Evolutionary conservation across 768 basidiomycete species (phyloP), one percentile per base, ranked within the genome.

Genomic region (Russula earlei): DNA sequence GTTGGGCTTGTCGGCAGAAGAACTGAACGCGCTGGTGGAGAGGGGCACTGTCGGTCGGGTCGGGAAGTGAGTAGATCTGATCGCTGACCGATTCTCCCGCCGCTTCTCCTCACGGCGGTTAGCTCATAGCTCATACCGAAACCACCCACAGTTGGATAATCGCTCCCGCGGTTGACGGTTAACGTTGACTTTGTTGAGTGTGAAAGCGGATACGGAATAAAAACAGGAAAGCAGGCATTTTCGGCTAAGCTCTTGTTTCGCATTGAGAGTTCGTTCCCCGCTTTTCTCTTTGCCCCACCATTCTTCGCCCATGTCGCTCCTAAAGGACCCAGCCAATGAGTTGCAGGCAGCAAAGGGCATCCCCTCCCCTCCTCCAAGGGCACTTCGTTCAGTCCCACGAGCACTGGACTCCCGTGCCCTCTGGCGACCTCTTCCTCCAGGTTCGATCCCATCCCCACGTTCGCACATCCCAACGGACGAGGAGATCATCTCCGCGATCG

Each of bases 1-100:
- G 49, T 58, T 71, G 22, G 69, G 67, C 2, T 47, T 71, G 3
- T 52, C 63, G 0, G 61, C 58, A 10, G 65, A 63, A 3, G 68
- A 70, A 49, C 55, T 70, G 20, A 45, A 31, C 5, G 31, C 37
- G 29, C 60, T 70, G 9, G 61, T 65, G 47, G 54, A 52, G 15
- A 47, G 24, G 1, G 45, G 29, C 19, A 47, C 29, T 0, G 45
- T 47, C 7, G 45, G 31, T 2, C 25, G 31, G 45, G 31, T 2
- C 34, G 34, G 45, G 29, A 29, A 46, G 27, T 46, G 19, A 20
- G 17, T 31, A 14, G 19, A 11, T 31, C 10, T 36, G 14, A 36
- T 12, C 14, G 15, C 15, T 36, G 34, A 36, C 31, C 31, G 11
- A 33, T n/a, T n/a, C n/a, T n/a, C n/a, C n/a, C n/a, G n/a, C n/a